Conservation (phyloP, 2,329 filamentous ascomycete genomes). For the Dothistroma pini region DNA sequence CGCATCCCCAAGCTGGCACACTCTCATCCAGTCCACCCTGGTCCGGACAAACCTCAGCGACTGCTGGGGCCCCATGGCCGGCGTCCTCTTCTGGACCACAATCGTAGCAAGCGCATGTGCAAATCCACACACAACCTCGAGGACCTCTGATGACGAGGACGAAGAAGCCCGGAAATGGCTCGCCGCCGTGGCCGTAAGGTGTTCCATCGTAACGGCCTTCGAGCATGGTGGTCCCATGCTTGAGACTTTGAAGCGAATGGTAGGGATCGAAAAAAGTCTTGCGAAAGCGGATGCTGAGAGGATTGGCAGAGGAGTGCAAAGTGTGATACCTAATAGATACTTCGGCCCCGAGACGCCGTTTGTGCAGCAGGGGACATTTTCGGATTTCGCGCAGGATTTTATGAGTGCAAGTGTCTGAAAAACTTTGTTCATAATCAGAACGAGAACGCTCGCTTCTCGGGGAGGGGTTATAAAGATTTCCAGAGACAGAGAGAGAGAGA, state of each 20-base stretch:
- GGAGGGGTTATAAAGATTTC: no score
- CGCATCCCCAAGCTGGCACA: conserved; percentile 18
- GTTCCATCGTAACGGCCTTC: conserved; percentile 33
- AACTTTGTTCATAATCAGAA: no score
- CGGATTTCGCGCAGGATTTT: conserved; percentile 19
- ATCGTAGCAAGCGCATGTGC: conserved; percentile 33
- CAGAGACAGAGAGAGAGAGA: no score
- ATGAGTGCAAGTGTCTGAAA: conserved; percentile 4
- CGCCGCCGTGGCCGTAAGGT: conserved; percentile 32
- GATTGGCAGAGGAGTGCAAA: neutral
- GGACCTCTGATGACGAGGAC: conserved; percentile 19
- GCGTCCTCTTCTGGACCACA: conserved; percentile 34
- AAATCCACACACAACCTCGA: conserved; percentile 14
- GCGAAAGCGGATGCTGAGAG: conserved; percentile 11
- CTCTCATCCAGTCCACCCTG: conserved; percentile 26
- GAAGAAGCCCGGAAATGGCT: conserved; percentile 31
- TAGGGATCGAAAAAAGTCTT: conserved; percentile 28
- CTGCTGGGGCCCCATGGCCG: conserved; percentile 34
- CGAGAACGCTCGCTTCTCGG: no score
- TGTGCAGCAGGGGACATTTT: conserved; percentile 13
- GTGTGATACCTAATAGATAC: neutral
- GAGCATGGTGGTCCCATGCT: conserved; percentile 30
- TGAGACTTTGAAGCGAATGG: conserved; percentile 26
- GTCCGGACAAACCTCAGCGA: conserved; percentile 28
- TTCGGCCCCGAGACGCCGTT: conserved; percentile 11